These are phyloP conservation scores for Zymoseptoria pseudotritici DNA, from an alignment of 2,329 filamentous ascomycete species.

Conservation along the genomic window DNA sequence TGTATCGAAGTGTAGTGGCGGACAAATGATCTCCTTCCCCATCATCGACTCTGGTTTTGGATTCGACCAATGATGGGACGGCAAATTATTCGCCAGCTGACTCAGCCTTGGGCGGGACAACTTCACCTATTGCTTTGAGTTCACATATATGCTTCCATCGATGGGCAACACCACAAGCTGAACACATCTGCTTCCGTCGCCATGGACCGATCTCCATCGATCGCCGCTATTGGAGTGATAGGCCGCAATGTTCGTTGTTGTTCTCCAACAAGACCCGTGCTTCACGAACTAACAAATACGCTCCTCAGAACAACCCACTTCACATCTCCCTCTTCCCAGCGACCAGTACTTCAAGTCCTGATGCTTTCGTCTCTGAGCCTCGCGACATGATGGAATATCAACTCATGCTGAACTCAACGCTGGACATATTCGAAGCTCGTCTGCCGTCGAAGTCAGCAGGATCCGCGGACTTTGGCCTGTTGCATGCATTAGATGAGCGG, in stretches of 20 bases:
- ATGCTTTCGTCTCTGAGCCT: conserved; percentile 19
- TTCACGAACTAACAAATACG: too few relatives aligned
- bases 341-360: conserved; percentile 18
- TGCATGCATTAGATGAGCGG: conserved; percentile 90
- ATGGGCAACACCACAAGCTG: too few relatives aligned
- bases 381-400: conserved; percentile 81
- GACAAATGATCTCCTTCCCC: conserved; percentile 1
- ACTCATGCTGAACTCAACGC: conserved; percentile 79
- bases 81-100: neutral
- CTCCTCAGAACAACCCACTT: conserved; percentile 72
- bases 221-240: conserved; percentile 89
- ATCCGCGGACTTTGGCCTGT: conserved; percentile 80
- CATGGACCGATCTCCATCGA: conserved; percentile 57
- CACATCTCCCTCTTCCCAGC: conserved; percentile 86
- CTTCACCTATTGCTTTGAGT: too few relatives aligned
- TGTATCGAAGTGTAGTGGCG: conserved; percentile 4
- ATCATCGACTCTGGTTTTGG: neutral
- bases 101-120: neutral
- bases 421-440: conserved; percentile 89
- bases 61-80: too few relatives aligned
- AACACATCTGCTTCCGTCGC: too few relatives aligned
- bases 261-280: too few relatives aligned
- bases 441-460: conserved; percentile 58
- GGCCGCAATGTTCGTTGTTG: conserved; percentile 68
- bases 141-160: too few relatives aligned